phyloP scores from a whole-genome alignment of 108 stramenopile genomes.

The Craspedostauros australis region DNA sequence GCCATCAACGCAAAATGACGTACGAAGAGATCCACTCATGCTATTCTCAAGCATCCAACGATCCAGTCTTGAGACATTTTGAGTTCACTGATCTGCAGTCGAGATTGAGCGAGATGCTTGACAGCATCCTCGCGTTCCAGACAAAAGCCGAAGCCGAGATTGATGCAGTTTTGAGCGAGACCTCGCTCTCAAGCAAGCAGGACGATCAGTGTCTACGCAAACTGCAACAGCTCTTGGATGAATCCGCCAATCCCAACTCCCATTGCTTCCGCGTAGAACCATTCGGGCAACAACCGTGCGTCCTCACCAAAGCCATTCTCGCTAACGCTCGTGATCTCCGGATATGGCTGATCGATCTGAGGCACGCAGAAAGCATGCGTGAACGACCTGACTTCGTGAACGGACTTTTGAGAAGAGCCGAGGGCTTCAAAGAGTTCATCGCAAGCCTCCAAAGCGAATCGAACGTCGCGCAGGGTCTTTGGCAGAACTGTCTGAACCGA shows the following conservation, averaged over 20 bases:
- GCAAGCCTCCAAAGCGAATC: no score
- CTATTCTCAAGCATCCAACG: constrained; percentile 9
- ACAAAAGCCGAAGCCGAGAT: constrained; percentile 34
- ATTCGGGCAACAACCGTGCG: constrained; percentile 27
- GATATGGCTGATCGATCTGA: constrained; percentile 54
- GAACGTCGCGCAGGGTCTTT: no score
- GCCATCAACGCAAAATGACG: constrained; percentile 21
- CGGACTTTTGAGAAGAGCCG: no score
- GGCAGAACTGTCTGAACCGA: constrained; percentile 1
- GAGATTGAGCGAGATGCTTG: constrained; percentile 33
- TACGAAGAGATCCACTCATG: constrained; percentile 42
- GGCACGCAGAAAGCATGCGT: constrained; percentile 31
- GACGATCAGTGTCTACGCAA: constrained; percentile 35
- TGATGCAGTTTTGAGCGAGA: constrained; percentile 18
- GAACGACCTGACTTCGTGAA: constrained; percentile 54
- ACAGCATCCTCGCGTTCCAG: constrained; percentile 35
- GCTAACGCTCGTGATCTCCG: constrained; percentile 44
- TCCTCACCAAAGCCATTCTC: constrained; percentile 42
- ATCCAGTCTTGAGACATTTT: constrained; percentile 25
- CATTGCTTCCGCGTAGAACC: no score
- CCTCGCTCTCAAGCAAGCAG: neutral
- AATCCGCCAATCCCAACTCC: constrained; percentile 1
- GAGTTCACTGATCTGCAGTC: constrained; percentile 30
- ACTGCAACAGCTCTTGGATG: constrained; percentile 29
- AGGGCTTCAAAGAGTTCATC: no score